phyloP scores from a whole-genome alignment of 129 eudicot species.

The Lactuca saligna region DNA sequence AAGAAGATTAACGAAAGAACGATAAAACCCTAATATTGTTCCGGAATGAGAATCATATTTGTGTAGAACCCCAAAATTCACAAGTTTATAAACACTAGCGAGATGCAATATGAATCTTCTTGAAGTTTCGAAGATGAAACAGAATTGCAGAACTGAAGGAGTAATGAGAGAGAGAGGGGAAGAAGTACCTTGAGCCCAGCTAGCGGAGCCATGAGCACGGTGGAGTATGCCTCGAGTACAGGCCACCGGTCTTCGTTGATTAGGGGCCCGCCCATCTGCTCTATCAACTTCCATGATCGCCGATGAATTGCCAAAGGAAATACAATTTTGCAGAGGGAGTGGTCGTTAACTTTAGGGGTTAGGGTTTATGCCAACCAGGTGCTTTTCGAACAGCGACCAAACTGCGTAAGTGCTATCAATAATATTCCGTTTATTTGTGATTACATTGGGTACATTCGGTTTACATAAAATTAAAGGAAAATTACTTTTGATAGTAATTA shows the following conservation, averaged over 20 bases:
- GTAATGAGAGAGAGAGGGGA: not conserved
- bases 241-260: constrained; percentile 68
- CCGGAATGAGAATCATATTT: not conserved
- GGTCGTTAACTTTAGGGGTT: constrained; percentile 10
- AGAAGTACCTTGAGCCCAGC: constrained; percentile 76
- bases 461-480: no score
- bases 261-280: constrained; percentile 65
- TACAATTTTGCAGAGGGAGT: not conserved
- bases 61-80: not conserved
- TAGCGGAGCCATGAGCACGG: constrained; percentile 96
- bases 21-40: not conserved
- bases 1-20: not conserved
- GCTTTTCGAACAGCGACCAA: no score
- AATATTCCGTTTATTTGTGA: no score
- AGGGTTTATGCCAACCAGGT: constrained; percentile 6
- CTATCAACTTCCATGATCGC: constrained; percentile 64
- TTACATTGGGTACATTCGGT: no score
- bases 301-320: not conserved
- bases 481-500: no score
- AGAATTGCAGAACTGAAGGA: not conserved
- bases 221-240: constrained; percentile 66
- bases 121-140: not conserved
- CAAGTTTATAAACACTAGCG: constrained; percentile 4
- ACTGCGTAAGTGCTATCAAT: not conserved
- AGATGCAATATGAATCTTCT: not conserved